phyloP scores from a whole-genome alignment of 805 yeast species.

The Zygoascus tannicola region DNA sequence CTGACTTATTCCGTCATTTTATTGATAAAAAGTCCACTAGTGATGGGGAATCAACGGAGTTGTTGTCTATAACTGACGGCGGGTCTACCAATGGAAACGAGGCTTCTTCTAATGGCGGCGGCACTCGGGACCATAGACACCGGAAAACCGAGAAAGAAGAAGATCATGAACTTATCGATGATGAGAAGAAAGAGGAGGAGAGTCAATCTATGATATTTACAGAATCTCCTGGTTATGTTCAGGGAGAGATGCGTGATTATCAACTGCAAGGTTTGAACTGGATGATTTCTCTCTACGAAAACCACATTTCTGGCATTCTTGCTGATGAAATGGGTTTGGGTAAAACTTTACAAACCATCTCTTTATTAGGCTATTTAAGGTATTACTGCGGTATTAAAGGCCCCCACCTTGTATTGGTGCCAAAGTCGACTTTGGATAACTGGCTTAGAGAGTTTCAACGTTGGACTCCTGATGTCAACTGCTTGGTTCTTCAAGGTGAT shows the following conservation, averaged over 20 bases:
- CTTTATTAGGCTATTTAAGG: conserved; percentile 82
- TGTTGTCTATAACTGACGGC: conserved; percentile 25
- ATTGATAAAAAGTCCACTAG: conserved; percentile 72
- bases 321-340: conserved; percentile 99
- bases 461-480: conserved; percentile 94
- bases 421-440: conserved; percentile 90
- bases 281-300: conserved; percentile 82
- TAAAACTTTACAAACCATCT: conserved; percentile 87
- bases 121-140: conserved; percentile 39
- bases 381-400: conserved; percentile 73
- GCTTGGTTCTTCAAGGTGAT: conserved; percentile 77
- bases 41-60: conserved; percentile 49
- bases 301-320: conserved; percentile 79
- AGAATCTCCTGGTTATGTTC: conserved; percentile 70
- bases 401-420: conserved; percentile 86
- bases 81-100: conserved; percentile 16
- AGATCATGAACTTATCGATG: conserved; percentile 82
- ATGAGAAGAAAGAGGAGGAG: conserved; percentile 53
- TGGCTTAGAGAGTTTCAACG: conserved; percentile 91
- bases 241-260: conserved; percentile 77
- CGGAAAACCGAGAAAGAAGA: conserved; percentile 93
- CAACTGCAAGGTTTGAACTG: conserved; percentile 94
- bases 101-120: conserved; percentile 14
- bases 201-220: conserved; percentile 60
- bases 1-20: conserved; percentile 82